Conservation (phyloP, 306 rosid genomes). For the Cucumis hystrix region DNA sequence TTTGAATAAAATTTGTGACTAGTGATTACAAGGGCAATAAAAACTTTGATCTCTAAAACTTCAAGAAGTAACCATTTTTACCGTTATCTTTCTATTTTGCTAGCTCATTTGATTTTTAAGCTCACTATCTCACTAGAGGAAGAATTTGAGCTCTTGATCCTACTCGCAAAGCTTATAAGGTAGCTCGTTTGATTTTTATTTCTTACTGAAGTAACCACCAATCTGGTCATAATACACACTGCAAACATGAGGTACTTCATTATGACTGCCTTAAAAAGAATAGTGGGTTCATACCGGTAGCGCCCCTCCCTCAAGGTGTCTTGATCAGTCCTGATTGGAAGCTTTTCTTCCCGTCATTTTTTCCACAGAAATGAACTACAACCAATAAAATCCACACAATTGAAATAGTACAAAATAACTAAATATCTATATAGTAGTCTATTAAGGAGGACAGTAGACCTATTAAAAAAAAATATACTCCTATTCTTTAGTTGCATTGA, state of each 20-base stretch:
- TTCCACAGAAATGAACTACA: slow-evolving; percentile 63
- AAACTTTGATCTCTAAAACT: background rate
- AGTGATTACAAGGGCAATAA: too few relatives aligned
- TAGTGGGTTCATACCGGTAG: slow-evolving; percentile 38
- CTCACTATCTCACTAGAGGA: too few relatives aligned
- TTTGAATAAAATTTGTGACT: too few relatives aligned
- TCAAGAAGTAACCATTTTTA: background rate
- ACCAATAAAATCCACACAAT: too few relatives aligned
- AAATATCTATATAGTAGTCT: background rate
- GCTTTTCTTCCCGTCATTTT: slow-evolving; percentile 31
- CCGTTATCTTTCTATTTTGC: background rate
- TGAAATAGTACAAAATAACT: background rate
- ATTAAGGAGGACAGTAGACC: background rate
- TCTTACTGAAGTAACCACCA: background rate
- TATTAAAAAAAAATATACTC: background rate
- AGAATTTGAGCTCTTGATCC: too few relatives aligned
- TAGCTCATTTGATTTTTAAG: too few relatives aligned
- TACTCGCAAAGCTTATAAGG: too few relatives aligned
- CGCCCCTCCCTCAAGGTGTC: slow-evolving; percentile 91
- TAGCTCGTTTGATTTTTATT: too few relatives aligned
- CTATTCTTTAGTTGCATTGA: background rate
- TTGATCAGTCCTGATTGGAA: slow-evolving; percentile 82
- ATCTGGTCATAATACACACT: background rate
- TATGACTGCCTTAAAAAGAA: background rate
- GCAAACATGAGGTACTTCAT: background rate